A percentile compares a stretch with the other conserved stretches of the same genome.
Evolutionary conservation across 495 filamentous ascomycete species (phyloP).

Genomic region (Aspergillus asperescens): DNA sequence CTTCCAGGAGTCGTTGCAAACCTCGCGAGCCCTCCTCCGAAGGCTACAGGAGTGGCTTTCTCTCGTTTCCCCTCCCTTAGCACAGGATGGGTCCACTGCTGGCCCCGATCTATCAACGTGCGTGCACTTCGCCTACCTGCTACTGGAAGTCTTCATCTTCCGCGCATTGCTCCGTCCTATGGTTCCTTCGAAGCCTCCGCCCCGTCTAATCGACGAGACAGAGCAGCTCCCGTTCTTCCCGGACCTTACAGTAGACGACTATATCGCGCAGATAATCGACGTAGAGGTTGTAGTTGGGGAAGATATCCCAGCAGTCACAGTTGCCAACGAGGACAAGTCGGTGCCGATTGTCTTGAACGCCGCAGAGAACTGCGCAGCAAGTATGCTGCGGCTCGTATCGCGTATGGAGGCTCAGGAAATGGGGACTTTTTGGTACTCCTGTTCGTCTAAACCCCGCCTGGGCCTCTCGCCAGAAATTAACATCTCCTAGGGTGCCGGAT

Average conservation of each 20-base stretch:
- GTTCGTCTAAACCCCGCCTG: constrained; percentile 16
- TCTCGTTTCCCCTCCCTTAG: constrained; percentile 18
- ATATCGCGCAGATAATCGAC: constrained; percentile 13
- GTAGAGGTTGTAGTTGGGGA: not conserved
- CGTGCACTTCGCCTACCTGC: constrained; percentile 34
- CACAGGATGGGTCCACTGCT: not conserved
- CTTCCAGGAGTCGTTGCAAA: constrained; percentile 26
- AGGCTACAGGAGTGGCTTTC: constrained; percentile 28
- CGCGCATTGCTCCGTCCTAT: constrained; percentile 34
- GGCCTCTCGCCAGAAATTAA: not conserved
- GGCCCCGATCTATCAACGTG: constrained; percentile 15
- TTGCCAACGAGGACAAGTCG: constrained; percentile 23
- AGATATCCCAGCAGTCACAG: constrained; percentile 25
- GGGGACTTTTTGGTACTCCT: constrained; percentile 35
- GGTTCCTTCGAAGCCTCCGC: constrained; percentile 31
- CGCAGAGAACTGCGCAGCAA: constrained; percentile 33
- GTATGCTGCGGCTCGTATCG: constrained; percentile 28
- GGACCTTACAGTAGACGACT: constrained; percentile 14
- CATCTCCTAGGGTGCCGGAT: constrained; percentile 29
- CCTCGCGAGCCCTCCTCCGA: constrained; percentile 23
- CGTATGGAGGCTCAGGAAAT: constrained; percentile 31
- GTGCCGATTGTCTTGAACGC: constrained; percentile 28
- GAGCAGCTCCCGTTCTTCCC: constrained; percentile 12
- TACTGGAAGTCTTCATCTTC: constrained; percentile 34
- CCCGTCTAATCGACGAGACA: constrained; percentile 31